phyloP scores from a whole-genome alignment of 2,329 filamentous ascomycete genomes.

The Aplosporella prunicola region DNA sequence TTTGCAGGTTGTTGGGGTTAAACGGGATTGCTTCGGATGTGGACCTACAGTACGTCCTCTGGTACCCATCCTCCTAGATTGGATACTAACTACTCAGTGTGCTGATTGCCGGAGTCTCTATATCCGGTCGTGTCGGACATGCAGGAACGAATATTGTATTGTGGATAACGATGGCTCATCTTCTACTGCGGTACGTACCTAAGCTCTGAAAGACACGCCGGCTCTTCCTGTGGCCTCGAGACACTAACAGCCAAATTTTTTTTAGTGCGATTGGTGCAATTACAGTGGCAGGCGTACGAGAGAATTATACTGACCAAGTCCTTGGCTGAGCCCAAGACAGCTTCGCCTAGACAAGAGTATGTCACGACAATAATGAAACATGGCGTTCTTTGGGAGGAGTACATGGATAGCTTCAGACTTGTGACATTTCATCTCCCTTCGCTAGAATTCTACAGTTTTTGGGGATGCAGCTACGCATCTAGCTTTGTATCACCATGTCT shows the following conservation, averaged over 20 bases:
- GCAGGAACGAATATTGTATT: slow-evolving; percentile 72
- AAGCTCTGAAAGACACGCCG: neutral
- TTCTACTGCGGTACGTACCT: slow-evolving; percentile 38
- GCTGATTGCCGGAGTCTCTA: slow-evolving; percentile 62
- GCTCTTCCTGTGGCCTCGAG: too few relatives aligned
- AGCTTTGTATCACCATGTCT: too few relatives aligned
- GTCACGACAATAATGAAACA: too few relatives aligned
- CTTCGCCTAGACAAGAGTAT: too few relatives aligned
- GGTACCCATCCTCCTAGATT: neutral
- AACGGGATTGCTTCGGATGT: slow-evolving; percentile 75
- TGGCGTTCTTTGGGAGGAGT: too few relatives aligned
- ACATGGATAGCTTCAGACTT: too few relatives aligned
- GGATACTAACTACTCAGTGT: slow-evolving; percentile 46
- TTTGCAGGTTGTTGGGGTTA: slow-evolving; percentile 41
- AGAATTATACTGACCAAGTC: slow-evolving; percentile 22
- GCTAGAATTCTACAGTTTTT: too few relatives aligned
- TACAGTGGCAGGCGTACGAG: slow-evolving; percentile 26
- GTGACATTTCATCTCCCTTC: too few relatives aligned
- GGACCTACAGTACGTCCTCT: slow-evolving; percentile 56
- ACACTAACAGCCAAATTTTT: too few relatives aligned
- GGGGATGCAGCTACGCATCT: too few relatives aligned
- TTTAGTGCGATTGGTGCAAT: slow-evolving; percentile 33
- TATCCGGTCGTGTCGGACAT: slow-evolving; percentile 62
- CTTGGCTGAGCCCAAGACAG: too few relatives aligned
- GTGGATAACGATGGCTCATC: slow-evolving; percentile 77